Base-by-base conservation (phyloP, 345 rosid species). In the Cardamine resedifolia region DNA sequence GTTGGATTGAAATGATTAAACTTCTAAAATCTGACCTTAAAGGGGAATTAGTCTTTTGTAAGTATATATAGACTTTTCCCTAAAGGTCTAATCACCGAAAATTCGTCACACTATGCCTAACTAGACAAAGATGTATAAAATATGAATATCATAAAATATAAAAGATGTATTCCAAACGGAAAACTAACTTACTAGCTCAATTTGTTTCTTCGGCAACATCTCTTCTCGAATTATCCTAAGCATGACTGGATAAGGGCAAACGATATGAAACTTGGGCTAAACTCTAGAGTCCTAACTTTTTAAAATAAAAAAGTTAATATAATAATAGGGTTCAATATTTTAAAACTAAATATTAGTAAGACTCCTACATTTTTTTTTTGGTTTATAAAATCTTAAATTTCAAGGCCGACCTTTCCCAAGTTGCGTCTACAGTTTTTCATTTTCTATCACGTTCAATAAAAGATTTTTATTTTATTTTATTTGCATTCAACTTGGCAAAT, bases 401-500 rank as follows among this genome's bases (percentile, higher is more conserved):
- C 0, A 39, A 39, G 16, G 44, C 44, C 16, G 16, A 39, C 16
- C 6, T 38, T 6, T 12, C 43, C 12, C 4, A 38, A 12, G 7
- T 39, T 39, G 16, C 44, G 44, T 39, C 16, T 39, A 15, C 18
- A 15, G 47, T 41, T 41, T 12, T n/a, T 5, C 3, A 4, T 38
- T 38, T 34, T 34, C 4, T 31, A 11, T 38, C 44, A 12, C 44
- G 44, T 12, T 10, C 2, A 34, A 34, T 14, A 2, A 34, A 34
- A 8, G 2, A 7, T 7, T 1, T 1, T 7, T 7, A 7, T 0
- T 31, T 36, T 36, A 10, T 36, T 36, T 36, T 36, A 10, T 10
- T 47, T 18, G 61, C 23, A 39, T 50, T 50, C 34, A 74, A 36
- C 52, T 73, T 9, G 50, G 41, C 14, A 73, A 47, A 64, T 56